Evolutionary conservation across 805 yeast species (phyloP).

Genomic region (Nakazawaea ambrosiae): DNA sequence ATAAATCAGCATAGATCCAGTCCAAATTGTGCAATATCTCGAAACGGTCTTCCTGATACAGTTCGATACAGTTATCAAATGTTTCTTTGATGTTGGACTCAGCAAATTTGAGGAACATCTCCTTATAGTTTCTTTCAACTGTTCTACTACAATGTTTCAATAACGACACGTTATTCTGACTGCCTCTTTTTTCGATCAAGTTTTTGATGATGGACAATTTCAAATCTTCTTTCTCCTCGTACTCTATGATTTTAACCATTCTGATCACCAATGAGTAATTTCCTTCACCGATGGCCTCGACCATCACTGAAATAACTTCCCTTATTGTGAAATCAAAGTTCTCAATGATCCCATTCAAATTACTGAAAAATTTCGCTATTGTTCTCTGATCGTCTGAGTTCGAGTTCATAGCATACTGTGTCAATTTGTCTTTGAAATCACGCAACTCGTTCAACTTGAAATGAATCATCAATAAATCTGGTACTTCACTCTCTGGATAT

Average conservation of each 20-base stretch:
- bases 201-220: slow-evolving; percentile 29
- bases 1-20: slow-evolving; percentile 80
- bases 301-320: slow-evolving; percentile 58
- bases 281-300: slow-evolving; percentile 67
- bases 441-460: slow-evolving; percentile 62
- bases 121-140: slow-evolving; percentile 50
- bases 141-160: slow-evolving; percentile 35
- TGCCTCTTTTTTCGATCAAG: slow-evolving; percentile 15
- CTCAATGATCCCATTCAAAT: slow-evolving; percentile 39
- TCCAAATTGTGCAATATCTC: slow-evolving; percentile 62
- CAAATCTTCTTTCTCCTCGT: slow-evolving; percentile 74
- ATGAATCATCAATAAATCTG: slow-evolving; percentile 60
- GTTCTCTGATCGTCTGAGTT: slow-evolving; percentile 60
- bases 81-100: slow-evolving; percentile 57
- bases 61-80: slow-evolving; percentile 57
- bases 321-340: slow-evolving; percentile 60
- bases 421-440: slow-evolving; percentile 73
- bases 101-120: slow-evolving; percentile 52
- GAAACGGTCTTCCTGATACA: slow-evolving; percentile 38
- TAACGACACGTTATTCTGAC: slow-evolving; percentile 12
- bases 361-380: slow-evolving; percentile 40
- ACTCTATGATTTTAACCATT: slow-evolving; percentile 68
- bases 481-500: slow-evolving; percentile 39
- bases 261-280: slow-evolving; percentile 65
- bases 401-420: slow-evolving; percentile 36